Percentiles rank a stretch among this genome's conserved stretches.
Conservation (phyloP, 2,329 filamentous ascomycete genomes). For the Claviceps fusiformis region DNA sequence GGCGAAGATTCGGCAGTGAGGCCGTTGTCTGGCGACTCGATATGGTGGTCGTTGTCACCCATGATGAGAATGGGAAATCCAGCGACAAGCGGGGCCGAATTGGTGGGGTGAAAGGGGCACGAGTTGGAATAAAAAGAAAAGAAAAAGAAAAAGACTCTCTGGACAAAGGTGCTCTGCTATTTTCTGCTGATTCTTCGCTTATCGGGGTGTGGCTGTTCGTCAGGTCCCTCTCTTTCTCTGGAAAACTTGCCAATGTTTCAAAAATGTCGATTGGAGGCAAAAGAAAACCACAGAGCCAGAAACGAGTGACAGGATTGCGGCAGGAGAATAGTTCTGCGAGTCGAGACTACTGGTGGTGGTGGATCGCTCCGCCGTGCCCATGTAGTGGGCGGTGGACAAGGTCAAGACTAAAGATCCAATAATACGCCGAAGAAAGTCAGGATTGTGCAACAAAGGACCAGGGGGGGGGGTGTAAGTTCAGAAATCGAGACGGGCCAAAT, state of each 20-base stretch:
- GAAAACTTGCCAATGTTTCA: neutral
- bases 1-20: conserved; percentile 12
- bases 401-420: neutral
- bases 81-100: conserved; percentile 1
- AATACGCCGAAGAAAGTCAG: neutral
- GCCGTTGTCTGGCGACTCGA: conserved; percentile 7
- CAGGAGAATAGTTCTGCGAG: neutral
- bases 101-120: neutral
- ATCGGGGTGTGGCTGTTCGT: neutral
- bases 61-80: neutral
- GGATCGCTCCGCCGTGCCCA: conserved; percentile 3
- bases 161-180: neutral
- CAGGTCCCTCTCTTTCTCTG: neutral
- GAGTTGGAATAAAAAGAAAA: neutral
- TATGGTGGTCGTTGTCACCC: conserved; percentile 2
- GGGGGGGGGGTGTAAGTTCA: neutral
- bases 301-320: conserved; percentile 3
- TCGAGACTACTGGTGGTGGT: conserved; percentile 1
- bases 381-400: conserved; percentile 2
- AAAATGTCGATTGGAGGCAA: neutral
- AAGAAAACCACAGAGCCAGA: neutral
- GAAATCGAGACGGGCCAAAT: neutral
- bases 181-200: neutral
- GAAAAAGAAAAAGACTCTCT: neutral
- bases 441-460: neutral